Evolutionary conservation across 139 green algal species (phyloP).

Genomic region (Nannochloris sp.): DNA sequence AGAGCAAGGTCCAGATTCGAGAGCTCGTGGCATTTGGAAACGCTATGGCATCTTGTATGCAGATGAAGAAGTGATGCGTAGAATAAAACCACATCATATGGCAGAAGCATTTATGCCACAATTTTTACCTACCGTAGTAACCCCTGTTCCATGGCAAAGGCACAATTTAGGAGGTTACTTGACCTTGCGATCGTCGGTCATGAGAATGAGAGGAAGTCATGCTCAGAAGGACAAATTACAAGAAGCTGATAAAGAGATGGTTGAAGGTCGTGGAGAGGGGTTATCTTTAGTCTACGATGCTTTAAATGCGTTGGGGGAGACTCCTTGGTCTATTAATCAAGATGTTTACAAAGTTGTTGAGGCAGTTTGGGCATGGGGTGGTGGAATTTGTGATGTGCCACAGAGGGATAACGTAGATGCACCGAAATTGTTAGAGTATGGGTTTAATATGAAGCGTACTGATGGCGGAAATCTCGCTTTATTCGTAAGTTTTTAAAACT

Average conservation of each 20-base stretch:
- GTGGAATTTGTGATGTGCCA: slow-evolving; percentile 24
- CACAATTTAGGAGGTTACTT: slow-evolving; percentile 57
- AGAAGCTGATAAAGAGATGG: slow-evolving; percentile 19
- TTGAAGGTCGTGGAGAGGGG: slow-evolving; percentile 10
- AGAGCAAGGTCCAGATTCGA: slow-evolving; percentile 10
- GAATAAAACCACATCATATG: slow-evolving; percentile 31
- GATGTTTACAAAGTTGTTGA: slow-evolving; percentile 44
- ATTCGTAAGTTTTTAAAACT: slow-evolving; percentile 13
- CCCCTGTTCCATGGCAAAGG: slow-evolving; percentile 57
- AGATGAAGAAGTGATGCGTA: slow-evolving; percentile 24
- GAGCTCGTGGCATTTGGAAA: slow-evolving; percentile 13
- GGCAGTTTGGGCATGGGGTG: slow-evolving; percentile 19
- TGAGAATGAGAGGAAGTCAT: slow-evolving; percentile 37
- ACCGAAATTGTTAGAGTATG: background rate
- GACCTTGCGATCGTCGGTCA: slow-evolving; percentile 32
- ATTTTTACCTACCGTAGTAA: slow-evolving; percentile 70
- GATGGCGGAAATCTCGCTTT: background rate
- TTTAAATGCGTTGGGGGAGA: slow-evolving; percentile 68
- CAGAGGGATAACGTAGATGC: background rate
- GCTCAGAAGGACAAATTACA: slow-evolving; percentile 28
- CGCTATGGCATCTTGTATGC: slow-evolving; percentile 26
- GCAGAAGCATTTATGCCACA: slow-evolving; percentile 29
- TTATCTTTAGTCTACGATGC: slow-evolving; percentile 56
- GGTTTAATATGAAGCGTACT: slow-evolving; percentile 7
- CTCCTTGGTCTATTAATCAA: slow-evolving; percentile 60